A percentile compares a stretch with the other conserved stretches of the same genome.
These are phyloP conservation scores for Basidiobolus meristosporus DNA, from an alignment of 371 early-diverging fungal genomes.

Conservation along the genomic window DNA sequence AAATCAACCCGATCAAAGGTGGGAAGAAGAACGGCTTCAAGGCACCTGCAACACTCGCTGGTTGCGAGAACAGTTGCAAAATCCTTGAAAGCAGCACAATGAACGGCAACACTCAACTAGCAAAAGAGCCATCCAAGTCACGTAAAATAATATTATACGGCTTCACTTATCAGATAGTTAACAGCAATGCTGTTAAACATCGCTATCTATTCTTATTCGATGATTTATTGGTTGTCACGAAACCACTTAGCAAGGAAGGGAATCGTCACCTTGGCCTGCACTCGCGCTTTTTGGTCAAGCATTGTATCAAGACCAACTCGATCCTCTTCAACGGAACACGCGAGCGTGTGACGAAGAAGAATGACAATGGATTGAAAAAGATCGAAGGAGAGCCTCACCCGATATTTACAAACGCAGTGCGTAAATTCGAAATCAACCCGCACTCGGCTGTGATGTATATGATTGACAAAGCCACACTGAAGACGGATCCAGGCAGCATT, in stretches of 20 bases:
- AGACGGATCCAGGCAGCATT: slow-evolving; percentile 39
- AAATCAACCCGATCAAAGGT: too few relatives aligned
- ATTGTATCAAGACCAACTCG: slow-evolving; percentile 18
- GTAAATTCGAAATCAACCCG: slow-evolving; percentile 42
- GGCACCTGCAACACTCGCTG: too few relatives aligned
- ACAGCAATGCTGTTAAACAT: slow-evolving; percentile 35
- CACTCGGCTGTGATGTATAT: slow-evolving; percentile 39
- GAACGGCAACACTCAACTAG: too few relatives aligned
- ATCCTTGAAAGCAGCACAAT: too few relatives aligned
- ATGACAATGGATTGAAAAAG: too few relatives aligned
- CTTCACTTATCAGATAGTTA: slow-evolving; percentile 47
- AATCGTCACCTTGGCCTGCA: neutral
- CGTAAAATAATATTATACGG: slow-evolving; percentile 48
- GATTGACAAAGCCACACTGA: slow-evolving; percentile 34
- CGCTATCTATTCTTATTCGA: slow-evolving; percentile 53
- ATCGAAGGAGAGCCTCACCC: slow-evolving; percentile 11
- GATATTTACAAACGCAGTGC: slow-evolving; percentile 23
- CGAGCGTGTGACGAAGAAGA: slow-evolving; percentile 11
- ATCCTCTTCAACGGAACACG: slow-evolving; percentile 15
- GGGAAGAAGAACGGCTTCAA: too few relatives aligned
- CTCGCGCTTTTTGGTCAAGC: slow-evolving; percentile 20
- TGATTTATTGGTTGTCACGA: slow-evolving; percentile 50
- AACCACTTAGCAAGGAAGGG: slow-evolving; percentile 12
- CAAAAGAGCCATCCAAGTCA: too few relatives aligned
- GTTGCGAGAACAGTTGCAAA: too few relatives aligned